Evolutionary conservation across 768 basidiomycete genomes (phyloP), one percentile per base, ranked within the genome.

Genomic region (Cubamyces lactineus): DNA sequence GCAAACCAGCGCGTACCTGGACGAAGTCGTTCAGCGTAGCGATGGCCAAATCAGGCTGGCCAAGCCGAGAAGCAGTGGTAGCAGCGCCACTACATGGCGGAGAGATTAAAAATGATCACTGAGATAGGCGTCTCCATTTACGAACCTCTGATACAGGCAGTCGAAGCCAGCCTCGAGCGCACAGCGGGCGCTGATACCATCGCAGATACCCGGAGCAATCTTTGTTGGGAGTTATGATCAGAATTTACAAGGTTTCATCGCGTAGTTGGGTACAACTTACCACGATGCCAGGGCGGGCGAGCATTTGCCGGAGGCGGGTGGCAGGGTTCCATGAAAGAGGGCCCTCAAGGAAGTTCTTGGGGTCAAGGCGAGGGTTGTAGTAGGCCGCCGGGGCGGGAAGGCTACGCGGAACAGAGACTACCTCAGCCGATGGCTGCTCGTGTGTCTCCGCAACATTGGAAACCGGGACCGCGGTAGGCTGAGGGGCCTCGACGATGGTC

Each of bases 11-110:
- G 34, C 57, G 62, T 64, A 83, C 84, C 71, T 82, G 82, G 23
- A 87, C 87, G 62, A 91, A 91, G 68, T 91, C 89, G 66, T 89
- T 90, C 68, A 90, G 69, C 26, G 88, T 90, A 3, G 89, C 88
- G 65, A 91, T 89, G 24, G 88, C 89, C 43, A 91, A 78, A 71
- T 91, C 89, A n/a, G 89, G 89, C 69, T 86, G 85, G 17, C 89
- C 89, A 23, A 91, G 78, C 17, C 89, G 83, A 1, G 90, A 91
- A 43, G 90, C 90, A 12, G 89, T 91, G 0, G 90, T 92, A 15
- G 89, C 88, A 52, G 90, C 89, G 53, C 90, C 90, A 67, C 87
- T 86, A 52, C 12, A 54, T 1, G 13, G 39, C 26, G 28, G 19
- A 15, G 46, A 21, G 51, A 41, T 16, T 15, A 23, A 19, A 53